These are phyloP conservation scores for Saccharomycopsis malanga DNA, from an alignment of 805 yeast genomes.

Conservation along the genomic window DNA sequence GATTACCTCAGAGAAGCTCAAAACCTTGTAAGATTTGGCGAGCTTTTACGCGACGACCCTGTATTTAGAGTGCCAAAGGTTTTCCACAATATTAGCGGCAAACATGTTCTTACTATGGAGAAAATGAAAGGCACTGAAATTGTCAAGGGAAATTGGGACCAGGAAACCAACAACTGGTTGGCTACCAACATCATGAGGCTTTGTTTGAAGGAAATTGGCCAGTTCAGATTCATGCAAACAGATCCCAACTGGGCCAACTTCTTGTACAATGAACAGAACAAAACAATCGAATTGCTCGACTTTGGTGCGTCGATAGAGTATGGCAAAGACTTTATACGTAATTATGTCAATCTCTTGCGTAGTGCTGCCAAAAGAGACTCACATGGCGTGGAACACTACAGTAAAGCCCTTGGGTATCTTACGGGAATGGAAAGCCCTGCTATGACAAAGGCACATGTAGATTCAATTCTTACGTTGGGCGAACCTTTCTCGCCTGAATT, in stretches of 20 bases:
- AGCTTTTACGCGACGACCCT: conserved; percentile 50
- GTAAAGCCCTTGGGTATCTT: conserved; percentile 73
- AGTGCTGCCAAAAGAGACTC: conserved; percentile 70
- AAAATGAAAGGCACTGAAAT: conserved; percentile 78
- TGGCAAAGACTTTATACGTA: conserved; percentile 54
- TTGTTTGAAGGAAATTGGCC: conserved; percentile 77
- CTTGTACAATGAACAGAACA: conserved; percentile 63
- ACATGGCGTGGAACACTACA: conserved; percentile 52
- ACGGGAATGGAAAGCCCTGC: conserved; percentile 84
- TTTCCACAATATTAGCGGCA: conserved; percentile 67
- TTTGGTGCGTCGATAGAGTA: conserved; percentile 93
- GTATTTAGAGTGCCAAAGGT: conserved; percentile 79
- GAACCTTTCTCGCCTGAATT: conserved; percentile 74
- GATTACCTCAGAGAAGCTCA: conserved; percentile 88
- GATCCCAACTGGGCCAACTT: conserved; percentile 99
- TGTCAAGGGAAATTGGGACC: conserved; percentile 67
- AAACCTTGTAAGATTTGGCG: conserved; percentile 60
- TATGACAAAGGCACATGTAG: conserved; percentile 90
- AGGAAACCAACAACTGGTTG: conserved; percentile 69
- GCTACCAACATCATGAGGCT: conserved; percentile 82
- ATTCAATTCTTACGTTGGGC: conserved; percentile 82
- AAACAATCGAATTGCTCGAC: conserved; percentile 78
- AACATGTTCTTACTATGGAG: conserved; percentile 85
- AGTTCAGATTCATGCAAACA: conserved; percentile 90
- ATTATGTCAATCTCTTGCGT: conserved; percentile 65